Conservation (phyloP, 1,139 yeast species). For the Tardiomyces depauwii region DNA sequence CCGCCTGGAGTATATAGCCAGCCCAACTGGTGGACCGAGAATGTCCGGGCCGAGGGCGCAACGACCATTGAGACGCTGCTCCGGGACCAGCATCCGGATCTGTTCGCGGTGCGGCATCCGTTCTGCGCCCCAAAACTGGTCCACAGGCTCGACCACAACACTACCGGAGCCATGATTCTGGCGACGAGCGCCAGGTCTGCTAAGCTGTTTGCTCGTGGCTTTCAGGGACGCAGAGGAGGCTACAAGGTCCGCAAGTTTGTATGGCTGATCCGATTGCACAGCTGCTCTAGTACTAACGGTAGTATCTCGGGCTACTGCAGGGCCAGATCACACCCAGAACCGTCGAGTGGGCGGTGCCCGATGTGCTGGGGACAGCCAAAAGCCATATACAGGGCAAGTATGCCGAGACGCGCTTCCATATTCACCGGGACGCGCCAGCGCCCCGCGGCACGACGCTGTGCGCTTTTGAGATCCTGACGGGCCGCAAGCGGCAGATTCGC, state of each 20-base stretch:
- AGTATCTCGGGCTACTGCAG: background rate
- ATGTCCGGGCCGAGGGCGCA: constrained; percentile 1
- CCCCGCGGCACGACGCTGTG: constrained; percentile 11
- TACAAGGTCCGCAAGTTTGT: constrained; percentile 1
- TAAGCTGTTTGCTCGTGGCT: constrained; percentile 11
- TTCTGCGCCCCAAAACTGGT: constrained; percentile 18
- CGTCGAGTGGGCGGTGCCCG: background rate
- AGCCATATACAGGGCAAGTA: constrained; percentile 4
- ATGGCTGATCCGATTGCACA: background rate
- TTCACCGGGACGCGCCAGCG: background rate
- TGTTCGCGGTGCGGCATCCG: constrained; percentile 9
- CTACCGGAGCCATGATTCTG: constrained; percentile 21
- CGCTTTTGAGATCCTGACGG: constrained; percentile 30
- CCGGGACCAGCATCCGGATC: constrained; percentile 10
- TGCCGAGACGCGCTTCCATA: constrained; percentile 10
- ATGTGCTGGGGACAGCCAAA: background rate
- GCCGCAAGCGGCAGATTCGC: constrained; percentile 37
- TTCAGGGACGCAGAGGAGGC: constrained; percentile 11
- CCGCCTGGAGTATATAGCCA: constrained; percentile 11
- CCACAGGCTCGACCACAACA: constrained; percentile 20
- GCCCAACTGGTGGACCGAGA: constrained; percentile 2
- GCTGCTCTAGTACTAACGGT: background rate
- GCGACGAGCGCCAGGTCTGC: constrained; percentile 18
- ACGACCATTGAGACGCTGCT: constrained; percentile 10
- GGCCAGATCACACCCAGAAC: background rate